phyloP scores from a whole-genome alignment of 2,329 filamentous ascomycete species.

The Neofusicoccum umdonicola region DNA sequence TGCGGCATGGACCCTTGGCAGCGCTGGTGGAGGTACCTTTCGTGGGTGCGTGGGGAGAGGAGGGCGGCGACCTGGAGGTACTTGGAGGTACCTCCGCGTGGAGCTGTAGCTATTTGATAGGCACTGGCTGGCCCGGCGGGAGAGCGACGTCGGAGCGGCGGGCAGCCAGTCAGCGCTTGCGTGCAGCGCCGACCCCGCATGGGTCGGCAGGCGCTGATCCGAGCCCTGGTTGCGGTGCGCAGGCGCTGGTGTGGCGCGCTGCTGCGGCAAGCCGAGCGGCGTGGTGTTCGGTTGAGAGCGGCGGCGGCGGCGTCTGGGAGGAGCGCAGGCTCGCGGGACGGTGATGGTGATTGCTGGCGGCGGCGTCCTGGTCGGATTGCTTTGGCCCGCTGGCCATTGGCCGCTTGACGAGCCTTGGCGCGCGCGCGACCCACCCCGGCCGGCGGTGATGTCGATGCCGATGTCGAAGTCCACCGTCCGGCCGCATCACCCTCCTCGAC shows the following conservation, averaged over 20 bases:
- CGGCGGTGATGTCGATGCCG: conserved; percentile 7
- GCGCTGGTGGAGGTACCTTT: background rate
- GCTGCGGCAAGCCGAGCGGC: background rate
- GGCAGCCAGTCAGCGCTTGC: background rate
- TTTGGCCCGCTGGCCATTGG: background rate
- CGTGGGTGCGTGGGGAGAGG: background rate
- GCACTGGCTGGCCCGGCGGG: background rate
- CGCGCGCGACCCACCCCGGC: background rate
- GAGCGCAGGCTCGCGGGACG: background rate
- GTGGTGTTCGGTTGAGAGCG: background rate
- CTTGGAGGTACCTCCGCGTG: background rate
- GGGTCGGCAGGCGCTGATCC: background rate
- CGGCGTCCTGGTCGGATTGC: background rate
- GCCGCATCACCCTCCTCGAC: background rate
- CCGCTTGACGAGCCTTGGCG: background rate
- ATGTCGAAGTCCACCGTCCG: background rate
- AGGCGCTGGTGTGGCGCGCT: background rate
- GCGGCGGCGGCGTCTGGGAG: background rate
- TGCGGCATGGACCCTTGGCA: background rate
- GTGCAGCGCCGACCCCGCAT: background rate
- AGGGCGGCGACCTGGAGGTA: background rate
- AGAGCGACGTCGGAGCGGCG: conserved; percentile 2
- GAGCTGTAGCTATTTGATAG: too few species aligned
- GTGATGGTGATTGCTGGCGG: background rate
- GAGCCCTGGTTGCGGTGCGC: background rate